These are phyloP conservation scores for Saccharomycopsis sp. DNA, from an alignment of 805 yeast species.

Conservation along the genomic window DNA sequence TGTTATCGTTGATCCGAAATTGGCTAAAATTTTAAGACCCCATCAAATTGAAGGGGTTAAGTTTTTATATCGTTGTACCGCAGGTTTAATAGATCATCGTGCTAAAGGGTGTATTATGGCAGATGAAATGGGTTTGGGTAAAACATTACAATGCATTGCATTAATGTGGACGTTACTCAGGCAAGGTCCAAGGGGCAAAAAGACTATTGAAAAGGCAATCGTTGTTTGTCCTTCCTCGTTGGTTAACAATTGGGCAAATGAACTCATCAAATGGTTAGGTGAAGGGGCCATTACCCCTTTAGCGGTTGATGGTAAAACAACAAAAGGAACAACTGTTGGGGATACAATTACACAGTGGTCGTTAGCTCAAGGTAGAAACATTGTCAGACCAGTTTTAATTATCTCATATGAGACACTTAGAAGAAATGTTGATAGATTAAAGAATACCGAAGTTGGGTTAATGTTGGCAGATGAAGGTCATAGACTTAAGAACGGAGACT, in stretches of 20 bases:
- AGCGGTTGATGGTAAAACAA: conserved; percentile 85
- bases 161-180: conserved; percentile 75
- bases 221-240: conserved; percentile 93
- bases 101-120: conserved; percentile 98
- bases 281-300: conserved; percentile 80
- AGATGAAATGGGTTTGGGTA: conserved; percentile 94
- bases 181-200: conserved; percentile 76
- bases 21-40: conserved; percentile 80
- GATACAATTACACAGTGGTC: conserved; percentile 76
- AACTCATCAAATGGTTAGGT: conserved; percentile 89
- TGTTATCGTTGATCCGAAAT: conserved; percentile 86
- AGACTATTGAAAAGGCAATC: conserved; percentile 79
- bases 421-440: conserved; percentile 67
- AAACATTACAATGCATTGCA: conserved; percentile 77
- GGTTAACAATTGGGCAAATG: conserved; percentile 96
- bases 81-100: conserved; percentile 71
- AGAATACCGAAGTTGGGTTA: conserved; percentile 73
- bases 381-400: conserved; percentile 87
- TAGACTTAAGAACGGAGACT: conserved; percentile 78
- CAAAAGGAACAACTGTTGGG: conserved; percentile 59
- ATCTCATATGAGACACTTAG: conserved; percentile 91
- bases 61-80: conserved; percentile 80
- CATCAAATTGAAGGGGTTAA: conserved; percentile 95
- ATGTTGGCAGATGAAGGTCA: conserved; percentile 84
- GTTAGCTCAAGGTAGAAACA: conserved; percentile 71